Percentiles rank a stretch among this genome's conserved stretches.
Evolutionary conservation across 2,329 filamentous ascomycete species (phyloP).

Genomic region (Scedosporium minutisporum): DNA sequence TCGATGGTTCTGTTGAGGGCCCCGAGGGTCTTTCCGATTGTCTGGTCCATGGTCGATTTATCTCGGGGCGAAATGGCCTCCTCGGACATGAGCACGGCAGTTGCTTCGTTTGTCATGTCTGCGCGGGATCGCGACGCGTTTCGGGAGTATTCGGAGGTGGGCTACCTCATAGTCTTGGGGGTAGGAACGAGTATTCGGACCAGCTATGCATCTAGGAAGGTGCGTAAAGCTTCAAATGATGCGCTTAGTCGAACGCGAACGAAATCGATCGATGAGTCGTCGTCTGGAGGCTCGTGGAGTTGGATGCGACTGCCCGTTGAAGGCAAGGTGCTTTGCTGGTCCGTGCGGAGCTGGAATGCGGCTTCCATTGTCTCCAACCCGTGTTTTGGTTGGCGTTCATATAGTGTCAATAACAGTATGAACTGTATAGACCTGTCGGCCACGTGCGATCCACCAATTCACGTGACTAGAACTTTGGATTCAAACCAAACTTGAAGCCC

Average conservation of each 20-base stretch:
- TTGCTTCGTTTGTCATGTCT: slow-evolving; percentile 6
- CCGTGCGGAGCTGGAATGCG: background rate
- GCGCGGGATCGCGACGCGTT: background rate
- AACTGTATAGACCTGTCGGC: background rate
- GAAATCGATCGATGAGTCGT: background rate
- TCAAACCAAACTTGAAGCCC: background rate
- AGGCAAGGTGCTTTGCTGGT: background rate
- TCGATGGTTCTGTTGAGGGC: slow-evolving; percentile 23
- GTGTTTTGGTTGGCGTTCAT: no score
- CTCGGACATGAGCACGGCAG: slow-evolving; percentile 10
- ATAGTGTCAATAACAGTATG: background rate
- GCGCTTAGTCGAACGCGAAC: background rate
- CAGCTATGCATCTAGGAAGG: background rate
- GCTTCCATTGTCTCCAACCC: no score
- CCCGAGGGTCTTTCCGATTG: slow-evolving; percentile 12
- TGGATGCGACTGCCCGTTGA: background rate
- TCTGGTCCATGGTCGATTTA: slow-evolving; percentile 17
- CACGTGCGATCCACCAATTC: background rate
- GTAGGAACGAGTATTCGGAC: background rate
- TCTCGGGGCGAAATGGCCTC: slow-evolving; percentile 26
- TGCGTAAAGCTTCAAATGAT: background rate
- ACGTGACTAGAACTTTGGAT: background rate
- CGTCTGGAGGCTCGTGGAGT: background rate
- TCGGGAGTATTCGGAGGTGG: background rate
- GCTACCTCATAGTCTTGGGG: background rate